Evolutionary conservation across 495 filamentous ascomycete genomes (phyloP), one percentile per base, ranked within the genome.

Genomic region (Elasticomyces elasticus): DNA sequence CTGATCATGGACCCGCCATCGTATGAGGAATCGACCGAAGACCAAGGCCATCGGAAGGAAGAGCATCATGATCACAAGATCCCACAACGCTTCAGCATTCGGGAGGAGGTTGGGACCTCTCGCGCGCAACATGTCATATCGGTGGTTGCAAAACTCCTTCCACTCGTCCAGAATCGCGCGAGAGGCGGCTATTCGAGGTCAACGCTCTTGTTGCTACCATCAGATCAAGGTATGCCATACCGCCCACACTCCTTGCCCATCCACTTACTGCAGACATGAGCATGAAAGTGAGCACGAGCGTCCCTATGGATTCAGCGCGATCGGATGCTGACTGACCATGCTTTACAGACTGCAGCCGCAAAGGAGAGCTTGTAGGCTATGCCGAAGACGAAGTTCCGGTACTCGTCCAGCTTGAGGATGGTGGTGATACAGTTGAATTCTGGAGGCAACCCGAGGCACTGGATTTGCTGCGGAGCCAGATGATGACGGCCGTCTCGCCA

Each of bases 391-490:
- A 55, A 12, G 20, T 27, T 5, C 56, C 56, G 19, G 42, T 55
- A n/a, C 15, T 55, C 19, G 40, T 59, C n/a, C 56, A 54, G 31
- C 31, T 59, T 10, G 56, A 55, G 24, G 38, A 51, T 20, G 42
- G 9, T 4, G 25, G 44, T 1, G 51, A 55, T 33, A 54, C 17
- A 12, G 13, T 45, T 15, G 51, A 59, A 37, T 59, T 59, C 40
- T 59, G 56, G 56, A 44, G 15, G 9, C 56, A 59, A 35, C 15
- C 41, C 9, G 56, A 54, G 40, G 56, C 51, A 1, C 24, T 49
- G 0, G 51, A 41, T 19, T n/a, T 24, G 40, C 43, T 59, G 25
- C 56, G 26, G n/a, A 25, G n/a, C n/a, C 51, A 59, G 30, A 17
- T 59, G 17, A 13, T 42, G 7, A 31, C 42, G 7, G 51, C 56